Base-by-base conservation (phyloP, 805 yeast species). In the Zygoascus flipseniorum region DNA sequence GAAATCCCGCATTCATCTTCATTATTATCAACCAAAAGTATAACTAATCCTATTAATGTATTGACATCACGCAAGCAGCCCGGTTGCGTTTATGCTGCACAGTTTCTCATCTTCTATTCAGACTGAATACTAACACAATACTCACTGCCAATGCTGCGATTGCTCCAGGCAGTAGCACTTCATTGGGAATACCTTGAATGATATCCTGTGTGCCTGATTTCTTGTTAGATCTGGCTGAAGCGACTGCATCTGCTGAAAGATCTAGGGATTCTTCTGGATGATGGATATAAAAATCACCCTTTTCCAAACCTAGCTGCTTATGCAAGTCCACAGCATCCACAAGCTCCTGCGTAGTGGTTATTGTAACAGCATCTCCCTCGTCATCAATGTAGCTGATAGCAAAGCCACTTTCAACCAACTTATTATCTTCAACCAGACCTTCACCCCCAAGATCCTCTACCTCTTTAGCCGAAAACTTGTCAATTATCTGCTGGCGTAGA, bases 301-400 rank as follows among this genome's bases (percentile, higher is more conserved):
- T 85, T 42, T 79, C 83, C 44, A 70, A 66, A 8, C 74, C 71
- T 32, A 77, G 63, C 51, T 68, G 72, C 51, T 71, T 72, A 58
- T 83, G 75, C 43, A 84, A 75, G 50, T 69, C 66, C n/a, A 85
- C 80, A 64, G 95, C 87, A 58, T 88, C 95, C 19, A 72, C 62
- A 54, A 89, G 74, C 63, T 89, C 96, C 60, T 76, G 77, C 61
- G 84, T 85, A 2, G 85, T 77, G 0, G 93, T 85, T 41, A 89
- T 79, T 0, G 88, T 82, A 23, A 89, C 86, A 13, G 84, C 70
- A 64, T 89, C 96, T 13, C 86, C 85, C 62, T 89, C 96, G 62
- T 88, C 95, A 62, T 89, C 96, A 31, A 82, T 65, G 59, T 88
- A 88, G 53, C 89, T 82, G 51, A 88, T 77, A 0, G 88, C 89